These are phyloP conservation scores for Trypanosoma avium DNA, from an alignment of 208 protist genomes.

Conservation along the genomic window DNA sequence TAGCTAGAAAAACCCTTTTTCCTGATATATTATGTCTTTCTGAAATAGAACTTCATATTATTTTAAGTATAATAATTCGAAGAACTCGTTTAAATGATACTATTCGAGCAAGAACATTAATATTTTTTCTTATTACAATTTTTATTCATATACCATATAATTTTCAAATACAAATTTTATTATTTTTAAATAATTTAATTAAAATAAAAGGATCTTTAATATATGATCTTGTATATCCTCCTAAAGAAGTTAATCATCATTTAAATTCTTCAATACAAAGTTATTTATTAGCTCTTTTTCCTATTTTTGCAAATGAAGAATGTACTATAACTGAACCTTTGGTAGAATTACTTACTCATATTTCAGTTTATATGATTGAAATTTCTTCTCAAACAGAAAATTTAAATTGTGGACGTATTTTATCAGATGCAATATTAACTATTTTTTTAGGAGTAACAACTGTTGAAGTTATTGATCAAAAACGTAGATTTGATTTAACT, in stretches of 20 bases:
- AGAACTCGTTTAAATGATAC: constrained; percentile 2
- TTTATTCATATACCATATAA: constrained; percentile 12
- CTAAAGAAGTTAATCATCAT: not conserved
- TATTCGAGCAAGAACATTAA: not conserved
- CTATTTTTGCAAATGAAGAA: not conserved
- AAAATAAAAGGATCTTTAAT: constrained; percentile 10
- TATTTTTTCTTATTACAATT: constrained; percentile 21
- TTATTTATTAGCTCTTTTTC: constrained; percentile 14
- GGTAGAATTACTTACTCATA: constrained; percentile 10
- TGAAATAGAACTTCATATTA: constrained; percentile 19
- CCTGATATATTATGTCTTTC: constrained; percentile 9
- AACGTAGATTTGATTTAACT: not conserved
- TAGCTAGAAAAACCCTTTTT: not conserved
- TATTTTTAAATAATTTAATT: constrained; percentile 10
- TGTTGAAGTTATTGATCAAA: constrained; percentile 1
- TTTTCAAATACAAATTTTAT: constrained; percentile 16
- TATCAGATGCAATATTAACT: constrained; percentile 1
- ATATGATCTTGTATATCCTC: constrained; percentile 9
- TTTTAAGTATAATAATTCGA: constrained; percentile 2
- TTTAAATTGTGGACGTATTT: constrained; percentile 2
- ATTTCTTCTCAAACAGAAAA: constrained; percentile 7
- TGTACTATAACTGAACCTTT: constrained; percentile 1
- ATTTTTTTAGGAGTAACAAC: constrained; percentile 1
- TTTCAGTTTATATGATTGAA: constrained; percentile 21
- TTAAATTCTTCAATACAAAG: not conserved